These are phyloP conservation scores for Suillus subalutaceus DNA, from an alignment of 768 basidiomycete genomes.

Conservation along the genomic window DNA sequence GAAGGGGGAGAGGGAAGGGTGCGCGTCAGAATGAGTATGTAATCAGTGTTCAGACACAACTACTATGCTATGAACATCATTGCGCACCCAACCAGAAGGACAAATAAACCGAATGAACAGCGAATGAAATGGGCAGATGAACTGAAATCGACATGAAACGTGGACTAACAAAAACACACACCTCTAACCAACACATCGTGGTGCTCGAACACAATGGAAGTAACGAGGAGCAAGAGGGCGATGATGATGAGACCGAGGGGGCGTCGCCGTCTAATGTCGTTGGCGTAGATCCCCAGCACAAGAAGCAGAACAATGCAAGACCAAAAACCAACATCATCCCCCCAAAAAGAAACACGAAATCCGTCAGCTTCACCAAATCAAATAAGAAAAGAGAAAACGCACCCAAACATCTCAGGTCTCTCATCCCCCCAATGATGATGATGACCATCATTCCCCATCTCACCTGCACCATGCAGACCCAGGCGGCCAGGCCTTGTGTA, in stretches of 20 bases:
- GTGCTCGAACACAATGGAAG: slow-evolving; percentile 61
- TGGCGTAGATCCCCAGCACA: not conserved
- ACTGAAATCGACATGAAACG: not conserved
- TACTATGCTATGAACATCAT: not conserved
- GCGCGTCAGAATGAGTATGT: not conserved
- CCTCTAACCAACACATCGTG: slow-evolving; percentile 62
- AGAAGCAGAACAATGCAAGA: not conserved
- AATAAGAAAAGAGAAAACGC: too few species aligned
- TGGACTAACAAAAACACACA: slow-evolving; percentile 42
- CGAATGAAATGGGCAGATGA: not conserved
- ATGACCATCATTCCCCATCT: too few species aligned
- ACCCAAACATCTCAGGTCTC: too few species aligned
- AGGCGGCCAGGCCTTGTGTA: too few species aligned
- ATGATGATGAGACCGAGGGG: slow-evolving; percentile 59
- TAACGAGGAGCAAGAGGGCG: slow-evolving; percentile 61
- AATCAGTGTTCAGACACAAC: not conserved
- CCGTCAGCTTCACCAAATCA: not conserved
- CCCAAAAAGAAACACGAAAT: not conserved
- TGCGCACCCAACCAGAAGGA: not conserved
- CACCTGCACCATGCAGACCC: too few species aligned
- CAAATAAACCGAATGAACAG: not conserved
- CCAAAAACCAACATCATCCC: not conserved
- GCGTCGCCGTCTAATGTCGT: slow-evolving; percentile 58
- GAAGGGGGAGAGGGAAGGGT: not conserved
- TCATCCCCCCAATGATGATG: too few species aligned